Percentiles rank a stretch among this genome's conserved stretches.
Evolutionary conservation across 2,329 filamentous ascomycete genomes (phyloP).

Genomic region (Dactylella cylindrospora): DNA sequence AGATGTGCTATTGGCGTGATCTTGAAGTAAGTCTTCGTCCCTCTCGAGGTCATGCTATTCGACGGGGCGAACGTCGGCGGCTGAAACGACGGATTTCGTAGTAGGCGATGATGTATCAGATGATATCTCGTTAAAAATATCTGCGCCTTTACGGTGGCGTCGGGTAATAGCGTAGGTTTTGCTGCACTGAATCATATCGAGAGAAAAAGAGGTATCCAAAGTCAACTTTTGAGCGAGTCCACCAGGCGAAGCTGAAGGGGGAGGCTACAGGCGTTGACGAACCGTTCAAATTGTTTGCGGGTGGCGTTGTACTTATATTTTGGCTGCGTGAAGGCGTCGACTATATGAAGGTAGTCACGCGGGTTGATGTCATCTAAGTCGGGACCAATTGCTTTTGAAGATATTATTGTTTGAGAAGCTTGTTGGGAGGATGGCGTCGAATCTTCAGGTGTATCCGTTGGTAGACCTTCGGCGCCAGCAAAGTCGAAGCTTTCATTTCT

Average conservation of each 20-base stretch:
- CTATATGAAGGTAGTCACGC: constrained; percentile 78
- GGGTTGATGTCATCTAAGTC: constrained; percentile 67
- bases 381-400: constrained; percentile 8
- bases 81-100: constrained; percentile 87
- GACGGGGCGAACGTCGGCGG: constrained; percentile 63
- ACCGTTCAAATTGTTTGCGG: constrained; percentile 91
- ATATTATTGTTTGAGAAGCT: constrained; percentile 8
- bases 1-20: constrained; percentile 81
- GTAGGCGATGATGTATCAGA: constrained; percentile 83
- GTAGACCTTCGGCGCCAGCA: constrained; percentile 34
- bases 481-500: constrained; percentile 46
- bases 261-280: constrained; percentile 10
- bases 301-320: constrained; percentile 71
- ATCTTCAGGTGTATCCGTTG: constrained; percentile 40
- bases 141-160: constrained; percentile 76
- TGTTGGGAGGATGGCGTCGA: constrained; percentile 19
- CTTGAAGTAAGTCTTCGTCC: constrained; percentile 70
- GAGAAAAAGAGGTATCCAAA: constrained; percentile 1
- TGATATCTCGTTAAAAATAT: constrained; percentile 90
- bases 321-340: constrained; percentile 84
- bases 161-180: constrained; percentile 71
- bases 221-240: constrained; percentile 41
- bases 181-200: constrained; percentile 57
- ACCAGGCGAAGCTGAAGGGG: constrained; percentile 16
- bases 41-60: constrained; percentile 62